Evolutionary conservation across 176 grass and related monocot species (phyloP).

Genomic region (Metroxylon sagu): DNA sequence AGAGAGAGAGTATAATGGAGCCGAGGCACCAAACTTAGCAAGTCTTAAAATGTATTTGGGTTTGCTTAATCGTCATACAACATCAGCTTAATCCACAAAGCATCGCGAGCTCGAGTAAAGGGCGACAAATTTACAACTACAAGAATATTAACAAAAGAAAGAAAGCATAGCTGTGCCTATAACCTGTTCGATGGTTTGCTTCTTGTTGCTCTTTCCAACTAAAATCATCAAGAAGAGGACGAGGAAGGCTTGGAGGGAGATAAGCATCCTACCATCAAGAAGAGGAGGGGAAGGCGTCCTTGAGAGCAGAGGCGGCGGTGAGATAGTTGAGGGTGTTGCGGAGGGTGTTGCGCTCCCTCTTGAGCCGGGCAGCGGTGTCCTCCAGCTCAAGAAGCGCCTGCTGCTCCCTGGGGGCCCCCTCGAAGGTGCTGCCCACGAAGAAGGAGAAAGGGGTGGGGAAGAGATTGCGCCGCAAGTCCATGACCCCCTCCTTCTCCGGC

Average conservation of each 20-base stretch:
- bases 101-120: no score
- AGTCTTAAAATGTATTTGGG: no score
- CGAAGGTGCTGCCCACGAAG: constrained; percentile 90
- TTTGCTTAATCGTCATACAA: no score
- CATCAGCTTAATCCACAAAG: no score
- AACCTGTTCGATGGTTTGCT: constrained; percentile 1
- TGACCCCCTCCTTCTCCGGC: constrained; percentile 53
- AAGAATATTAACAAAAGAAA: no score
- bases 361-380: constrained; percentile 72
- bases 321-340: constrained; percentile 97
- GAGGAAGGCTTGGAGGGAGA: neutral
- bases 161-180: neutral
- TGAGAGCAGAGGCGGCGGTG: constrained; percentile 88
- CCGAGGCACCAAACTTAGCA: no score
- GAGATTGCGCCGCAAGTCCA: constrained; percentile 56
- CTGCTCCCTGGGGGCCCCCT: constrained; percentile 78
- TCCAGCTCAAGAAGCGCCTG: constrained; percentile 95
- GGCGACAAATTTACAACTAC: no score
- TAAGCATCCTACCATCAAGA: neutral
- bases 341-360: constrained; percentile 78
- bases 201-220: neutral
- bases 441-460: constrained; percentile 99
- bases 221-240: neutral
- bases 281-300: constrained; percentile 73
- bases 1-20: neutral